A percentile compares a stretch with the other conserved stretches of the same genome.
Conservation (phyloP, 805 yeast species). For the Komagataella mondaviorum region DNA sequence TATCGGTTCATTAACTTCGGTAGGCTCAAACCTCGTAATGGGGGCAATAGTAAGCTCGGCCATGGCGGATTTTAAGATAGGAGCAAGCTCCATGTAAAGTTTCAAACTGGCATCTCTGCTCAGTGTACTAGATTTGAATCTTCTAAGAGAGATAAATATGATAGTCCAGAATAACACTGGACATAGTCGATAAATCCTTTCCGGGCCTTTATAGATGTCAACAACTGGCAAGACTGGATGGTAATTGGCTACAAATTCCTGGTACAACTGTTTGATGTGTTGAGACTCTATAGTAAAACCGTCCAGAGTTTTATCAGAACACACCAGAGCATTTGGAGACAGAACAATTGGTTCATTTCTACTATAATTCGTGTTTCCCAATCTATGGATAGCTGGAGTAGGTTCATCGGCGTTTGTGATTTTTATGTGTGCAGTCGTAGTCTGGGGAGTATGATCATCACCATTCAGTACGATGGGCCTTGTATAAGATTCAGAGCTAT, state of each 20-base stretch:
- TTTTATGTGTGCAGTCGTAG: neutral
- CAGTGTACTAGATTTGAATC: slow-evolving; percentile 25
- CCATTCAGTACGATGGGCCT: slow-evolving; percentile 3
- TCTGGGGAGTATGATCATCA: neutral
- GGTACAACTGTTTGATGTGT: slow-evolving; percentile 47
- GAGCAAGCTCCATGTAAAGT: slow-evolving; percentile 50
- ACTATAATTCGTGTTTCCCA: neutral
- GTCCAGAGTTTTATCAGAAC: slow-evolving; percentile 63
- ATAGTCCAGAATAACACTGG: slow-evolving; percentile 93
- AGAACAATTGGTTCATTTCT: slow-evolving; percentile 5
- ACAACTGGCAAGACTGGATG: slow-evolving; percentile 85
- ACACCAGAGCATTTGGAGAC: slow-evolving; percentile 25
- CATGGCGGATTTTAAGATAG: slow-evolving; percentile 57
- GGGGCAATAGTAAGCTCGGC: slow-evolving; percentile 89
- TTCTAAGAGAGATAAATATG: slow-evolving; percentile 69
- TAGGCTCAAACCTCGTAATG: slow-evolving; percentile 69
- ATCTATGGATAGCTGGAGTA: neutral
- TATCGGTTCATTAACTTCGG: slow-evolving; percentile 68
- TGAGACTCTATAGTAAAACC: slow-evolving; percentile 47
- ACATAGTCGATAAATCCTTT: slow-evolving; percentile 60
- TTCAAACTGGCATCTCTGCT: slow-evolving; percentile 13
- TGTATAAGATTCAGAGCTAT: neutral
- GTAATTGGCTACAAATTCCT: slow-evolving; percentile 63
- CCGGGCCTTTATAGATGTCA: slow-evolving; percentile 73
- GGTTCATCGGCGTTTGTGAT: neutral